Percentiles rank a stretch among this genome's conserved stretches.
Evolutionary conservation across 208 protist species (phyloP).

Genomic region (Phytomonas francai): DNA sequence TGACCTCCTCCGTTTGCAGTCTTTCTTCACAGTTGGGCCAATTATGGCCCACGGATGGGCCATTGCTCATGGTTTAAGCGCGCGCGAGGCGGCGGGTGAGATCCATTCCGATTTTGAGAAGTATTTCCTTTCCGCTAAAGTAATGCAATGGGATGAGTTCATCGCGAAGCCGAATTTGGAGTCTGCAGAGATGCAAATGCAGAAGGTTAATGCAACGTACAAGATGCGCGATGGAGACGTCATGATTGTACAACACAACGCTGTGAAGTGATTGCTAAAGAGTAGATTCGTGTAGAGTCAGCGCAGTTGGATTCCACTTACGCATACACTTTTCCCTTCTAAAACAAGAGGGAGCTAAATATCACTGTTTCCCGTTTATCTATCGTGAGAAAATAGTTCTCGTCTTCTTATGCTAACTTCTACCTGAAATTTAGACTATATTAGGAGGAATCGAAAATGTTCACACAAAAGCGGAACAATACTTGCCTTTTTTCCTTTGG

Average conservation of each 20-base stretch:
- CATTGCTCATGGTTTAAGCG: conserved; percentile 35
- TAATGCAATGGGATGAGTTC: conserved; percentile 58
- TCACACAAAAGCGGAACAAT: background rate
- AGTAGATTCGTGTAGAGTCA: background rate
- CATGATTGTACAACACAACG: conserved; percentile 77
- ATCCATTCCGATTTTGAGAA: conserved; percentile 84
- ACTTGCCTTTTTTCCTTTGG: conserved; percentile 12
- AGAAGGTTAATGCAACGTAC: conserved; percentile 41
- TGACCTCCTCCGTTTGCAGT: conserved; percentile 51
- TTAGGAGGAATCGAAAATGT: background rate
- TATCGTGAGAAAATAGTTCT: background rate
- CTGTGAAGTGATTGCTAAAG: conserved; percentile 9
- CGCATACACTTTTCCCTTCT: background rate
- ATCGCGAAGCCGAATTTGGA: conserved; percentile 45
- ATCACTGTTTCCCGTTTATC: background rate
- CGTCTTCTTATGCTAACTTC: background rate
- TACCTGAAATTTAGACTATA: background rate
- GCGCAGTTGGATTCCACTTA: background rate
- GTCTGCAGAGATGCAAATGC: conserved; percentile 77
- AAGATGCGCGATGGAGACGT: conserved; percentile 80
- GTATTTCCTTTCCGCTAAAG: conserved; percentile 62
- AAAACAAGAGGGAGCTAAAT: background rate
- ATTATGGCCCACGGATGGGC: conserved; percentile 77
- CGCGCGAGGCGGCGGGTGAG: conserved; percentile 58
- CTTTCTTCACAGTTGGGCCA: conserved; percentile 86